A percentile compares a stretch with the other conserved stretches of the same genome.
Conservation (phyloP, 768 basidiomycete species). For the Lactarius indigo region DNA sequence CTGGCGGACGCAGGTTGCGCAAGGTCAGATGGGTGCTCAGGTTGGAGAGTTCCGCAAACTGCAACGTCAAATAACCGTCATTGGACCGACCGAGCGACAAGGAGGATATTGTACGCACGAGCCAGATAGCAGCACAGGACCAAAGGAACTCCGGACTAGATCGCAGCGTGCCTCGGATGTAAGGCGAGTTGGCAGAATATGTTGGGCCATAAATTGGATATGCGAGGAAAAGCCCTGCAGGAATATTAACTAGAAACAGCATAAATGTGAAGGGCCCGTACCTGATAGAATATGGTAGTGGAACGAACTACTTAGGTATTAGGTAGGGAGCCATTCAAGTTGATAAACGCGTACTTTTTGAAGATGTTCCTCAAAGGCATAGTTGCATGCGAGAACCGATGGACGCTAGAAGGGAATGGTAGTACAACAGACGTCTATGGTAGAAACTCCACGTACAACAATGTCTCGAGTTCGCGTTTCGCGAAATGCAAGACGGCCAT, state of each 20-base stretch:
- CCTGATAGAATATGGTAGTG: slow-evolving; percentile 87
- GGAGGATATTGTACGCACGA: slow-evolving; percentile 49
- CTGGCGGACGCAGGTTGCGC: slow-evolving; percentile 77
- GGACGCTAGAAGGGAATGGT: slow-evolving; percentile 52
- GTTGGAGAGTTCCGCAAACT: slow-evolving; percentile 89
- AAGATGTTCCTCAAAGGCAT: slow-evolving; percentile 87
- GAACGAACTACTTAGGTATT: slow-evolving; percentile 55
- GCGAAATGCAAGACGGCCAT: slow-evolving; percentile 83
- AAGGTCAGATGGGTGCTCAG: slow-evolving; percentile 77
- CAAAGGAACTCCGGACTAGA: slow-evolving; percentile 66
- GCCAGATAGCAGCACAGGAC: slow-evolving; percentile 64
- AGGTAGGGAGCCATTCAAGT: neutral
- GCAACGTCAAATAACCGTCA: neutral
- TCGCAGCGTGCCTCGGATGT: slow-evolving; percentile 58
- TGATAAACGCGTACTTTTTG: slow-evolving; percentile 64
- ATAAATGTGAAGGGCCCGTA: slow-evolving; percentile 26
- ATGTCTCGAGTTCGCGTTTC: slow-evolving; percentile 90
- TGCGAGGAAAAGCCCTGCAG: slow-evolving; percentile 68
- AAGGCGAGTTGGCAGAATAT: slow-evolving; percentile 63
- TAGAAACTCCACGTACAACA: slow-evolving; percentile 57
- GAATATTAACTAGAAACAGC: slow-evolving; percentile 4
- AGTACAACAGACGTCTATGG: neutral
- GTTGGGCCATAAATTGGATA: slow-evolving; percentile 78
- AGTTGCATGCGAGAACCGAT: slow-evolving; percentile 92
- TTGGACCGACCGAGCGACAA: neutral